Evolutionary conservation across 208 protist genomes (phyloP), one percentile per base, ranked within the genome.

Genomic region (Sergeia podlipaevii): DNA sequence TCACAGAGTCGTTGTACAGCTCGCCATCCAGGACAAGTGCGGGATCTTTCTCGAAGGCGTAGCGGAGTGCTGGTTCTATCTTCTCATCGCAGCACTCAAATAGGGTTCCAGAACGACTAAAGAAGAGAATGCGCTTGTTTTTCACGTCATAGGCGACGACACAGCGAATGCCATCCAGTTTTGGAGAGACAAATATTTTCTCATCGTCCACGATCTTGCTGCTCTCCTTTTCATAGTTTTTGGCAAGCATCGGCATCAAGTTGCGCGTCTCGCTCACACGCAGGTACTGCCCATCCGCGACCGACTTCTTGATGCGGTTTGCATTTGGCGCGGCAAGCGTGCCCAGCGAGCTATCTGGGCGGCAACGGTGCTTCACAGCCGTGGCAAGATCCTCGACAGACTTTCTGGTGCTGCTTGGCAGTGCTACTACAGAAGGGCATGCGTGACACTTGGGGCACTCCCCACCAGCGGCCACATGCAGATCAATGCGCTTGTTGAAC

Each of bases 111-210:
- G 85, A 75, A 11, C 89, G 82, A 55, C 80, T 91, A 48, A 93
- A 96, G 55, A 96, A 90, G 42, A 80, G 65, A 10, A 85, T 52
- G 24, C 59, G 33, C 34, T 60, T 44, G n/a, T 74, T 65, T 51
- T 71, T 45, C 0, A 27, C 24, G 62, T 90, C 77, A 67, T 81
- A 90, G 11, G 83, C 71, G 10, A 72, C 80, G 24, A 96, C 54
- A 54, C 89, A 96, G 33, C 89, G 89, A n/a, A 96, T 86, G 28
- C 89, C 89, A 37, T 96, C 89, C 15, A 96, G 76, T 71, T 96
- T 96, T 1, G 89, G 89, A 4, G 89, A 96, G 23, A 89, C 80
- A 11, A 59, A 65, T 15, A 95, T 17, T 41, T 67, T 24, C 43
- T 91, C 88, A 8, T 57, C 51, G 2, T 52, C 36, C 1, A 39